Conservation (phyloP, 1,139 yeast species). For the Suhomyces guaymorum region DNA sequence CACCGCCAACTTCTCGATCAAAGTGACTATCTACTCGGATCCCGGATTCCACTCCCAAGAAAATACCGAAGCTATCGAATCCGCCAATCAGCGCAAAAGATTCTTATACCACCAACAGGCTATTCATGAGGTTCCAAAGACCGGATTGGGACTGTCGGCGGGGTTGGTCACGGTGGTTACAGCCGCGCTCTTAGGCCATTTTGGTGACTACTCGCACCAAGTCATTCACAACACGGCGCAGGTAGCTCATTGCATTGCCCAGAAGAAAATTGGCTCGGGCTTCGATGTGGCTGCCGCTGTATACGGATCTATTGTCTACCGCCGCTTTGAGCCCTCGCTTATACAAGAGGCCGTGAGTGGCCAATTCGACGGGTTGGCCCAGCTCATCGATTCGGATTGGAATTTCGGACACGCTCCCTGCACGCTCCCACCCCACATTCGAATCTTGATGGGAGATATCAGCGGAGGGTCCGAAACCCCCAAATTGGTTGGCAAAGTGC, state of each 20-base stretch:
- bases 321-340: conserved; percentile 62
- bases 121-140: conserved; percentile 79
- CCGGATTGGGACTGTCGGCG: conserved; percentile 96
- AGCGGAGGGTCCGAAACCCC: conserved; percentile 94
- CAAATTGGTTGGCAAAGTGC: conserved; percentile 74
- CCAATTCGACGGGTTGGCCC: conserved; percentile 24
- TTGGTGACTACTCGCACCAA: conserved; percentile 26
- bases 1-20: conserved; percentile 29
- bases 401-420: conserved; percentile 53
- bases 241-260: conserved; percentile 89
- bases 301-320: conserved; percentile 82
- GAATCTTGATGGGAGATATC: conserved; percentile 89
- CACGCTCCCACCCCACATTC: conserved; percentile 64
- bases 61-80: conserved; percentile 33
- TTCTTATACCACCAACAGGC: conserved; percentile 62
- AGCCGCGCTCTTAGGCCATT: conserved; percentile 61
- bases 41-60: conserved; percentile 85
- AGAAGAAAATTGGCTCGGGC: conserved; percentile 93
- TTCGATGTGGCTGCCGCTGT: conserved; percentile 96
- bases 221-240: conserved; percentile 81
- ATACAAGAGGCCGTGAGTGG: conserved; percentile 30
- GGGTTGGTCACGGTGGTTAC: conserved; percentile 84
- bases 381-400: conserved; percentile 59
- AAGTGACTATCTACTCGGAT: conserved; percentile 75
- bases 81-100: conserved; percentile 34